Conservation (phyloP, 2,329 filamentous ascomycete genomes). For the Cordyceps fumosorosea region DNA sequence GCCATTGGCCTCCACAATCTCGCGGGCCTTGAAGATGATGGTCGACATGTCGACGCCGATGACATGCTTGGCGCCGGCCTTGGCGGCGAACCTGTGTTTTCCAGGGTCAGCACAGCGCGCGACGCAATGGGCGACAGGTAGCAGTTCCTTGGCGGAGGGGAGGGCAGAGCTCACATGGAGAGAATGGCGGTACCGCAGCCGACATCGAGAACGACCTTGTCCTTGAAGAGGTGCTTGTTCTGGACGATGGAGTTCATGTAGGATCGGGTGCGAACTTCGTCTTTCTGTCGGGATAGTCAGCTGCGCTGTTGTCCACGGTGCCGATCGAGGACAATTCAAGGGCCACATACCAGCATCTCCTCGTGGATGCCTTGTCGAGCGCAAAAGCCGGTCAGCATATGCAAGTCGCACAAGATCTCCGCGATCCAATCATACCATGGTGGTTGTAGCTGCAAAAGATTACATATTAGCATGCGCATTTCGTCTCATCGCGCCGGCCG, state of each 20-base stretch:
- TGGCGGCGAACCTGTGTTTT: slow-evolving; percentile 77
- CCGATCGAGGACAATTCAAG: background rate
- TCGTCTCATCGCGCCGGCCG: too few relatives aligned
- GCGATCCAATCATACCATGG: slow-evolving; percentile 59
- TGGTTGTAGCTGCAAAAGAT: slow-evolving; percentile 74
- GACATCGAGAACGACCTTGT: slow-evolving; percentile 83
- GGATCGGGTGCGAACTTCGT: slow-evolving; percentile 91
- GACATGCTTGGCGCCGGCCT: slow-evolving; percentile 94
- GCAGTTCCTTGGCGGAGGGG: background rate
- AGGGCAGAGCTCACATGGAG: slow-evolving; percentile 68
- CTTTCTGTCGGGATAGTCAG: slow-evolving; percentile 60
- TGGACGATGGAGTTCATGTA: slow-evolving; percentile 98
- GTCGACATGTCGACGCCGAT: slow-evolving; percentile 99
- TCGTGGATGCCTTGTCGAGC: slow-evolving; percentile 73
- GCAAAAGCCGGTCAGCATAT: slow-evolving; percentile 1
- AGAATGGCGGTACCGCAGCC: slow-evolving; percentile 97
- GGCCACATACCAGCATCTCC: slow-evolving; percentile 82
- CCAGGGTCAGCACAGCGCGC: background rate
- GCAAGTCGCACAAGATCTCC: slow-evolving; percentile 6
- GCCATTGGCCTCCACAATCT: slow-evolving; percentile 90
- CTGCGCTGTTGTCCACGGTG: background rate
- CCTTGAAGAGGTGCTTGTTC: slow-evolving; percentile 89
- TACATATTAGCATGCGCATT: slow-evolving; percentile 27
- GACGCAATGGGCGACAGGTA: too few relatives aligned
- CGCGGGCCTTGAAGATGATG: slow-evolving; percentile 95